These are phyloP conservation scores for Entrophospora sp. DNA, from an alignment of 192 early-diverging fungal genomes.

Conservation along the genomic window DNA sequence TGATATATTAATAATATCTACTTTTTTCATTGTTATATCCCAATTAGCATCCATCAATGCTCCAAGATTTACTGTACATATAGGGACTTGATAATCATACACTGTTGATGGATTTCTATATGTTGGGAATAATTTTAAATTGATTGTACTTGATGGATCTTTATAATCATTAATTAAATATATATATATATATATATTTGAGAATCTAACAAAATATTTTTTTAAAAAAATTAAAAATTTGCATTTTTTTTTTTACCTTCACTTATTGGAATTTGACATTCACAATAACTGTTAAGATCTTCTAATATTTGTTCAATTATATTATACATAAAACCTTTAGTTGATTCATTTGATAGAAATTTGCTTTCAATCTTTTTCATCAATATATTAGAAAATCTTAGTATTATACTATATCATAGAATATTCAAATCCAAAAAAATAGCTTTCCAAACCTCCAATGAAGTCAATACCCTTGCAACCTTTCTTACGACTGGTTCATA, in stretches of 20 bases:
- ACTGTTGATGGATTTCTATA: constrained; percentile 68
- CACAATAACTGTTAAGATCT: constrained; percentile 76
- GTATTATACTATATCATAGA: no score
- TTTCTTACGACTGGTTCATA: constrained; percentile 88
- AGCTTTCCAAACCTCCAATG: constrained; percentile 71
- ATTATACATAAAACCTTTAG: constrained; percentile 50
- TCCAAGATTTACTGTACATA: constrained; percentile 60
- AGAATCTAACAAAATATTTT: no score
- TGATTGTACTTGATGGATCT: constrained; percentile 75
- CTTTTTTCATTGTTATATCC: constrained; percentile 82
- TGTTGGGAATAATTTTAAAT: constrained; percentile 76
- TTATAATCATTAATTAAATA: neutral
- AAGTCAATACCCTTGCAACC: constrained; percentile 70
- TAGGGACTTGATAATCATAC: constrained; percentile 76
- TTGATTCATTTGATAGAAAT: constrained; percentile 41
- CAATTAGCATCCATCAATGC: constrained; percentile 67
- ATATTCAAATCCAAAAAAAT: no score
- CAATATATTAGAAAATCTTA: no score
- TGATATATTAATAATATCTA: constrained; percentile 7
- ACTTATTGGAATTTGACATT: constrained; percentile 85
- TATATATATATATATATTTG: no score
- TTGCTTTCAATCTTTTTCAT: constrained; percentile 50
- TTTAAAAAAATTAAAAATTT: neutral
- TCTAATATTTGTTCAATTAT: constrained; percentile 79
- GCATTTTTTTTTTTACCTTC: no score